phyloP scores from a whole-genome alignment of 352 stramenopile genomes.

The Pythium monospermum region DNA sequence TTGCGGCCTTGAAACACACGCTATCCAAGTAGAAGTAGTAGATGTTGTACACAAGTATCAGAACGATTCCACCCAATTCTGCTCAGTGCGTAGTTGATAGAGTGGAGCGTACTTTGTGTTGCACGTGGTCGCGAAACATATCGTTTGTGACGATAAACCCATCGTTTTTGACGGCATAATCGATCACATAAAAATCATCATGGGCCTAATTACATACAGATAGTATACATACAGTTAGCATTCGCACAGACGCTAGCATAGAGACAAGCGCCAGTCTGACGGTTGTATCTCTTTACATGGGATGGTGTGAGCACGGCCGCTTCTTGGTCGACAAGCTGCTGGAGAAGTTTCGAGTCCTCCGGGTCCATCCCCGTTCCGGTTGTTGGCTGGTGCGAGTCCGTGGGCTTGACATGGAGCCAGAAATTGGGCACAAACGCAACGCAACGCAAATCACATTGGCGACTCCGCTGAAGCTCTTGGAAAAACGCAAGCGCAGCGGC shows the following conservation, averaged over 20 bases:
- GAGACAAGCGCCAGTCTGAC: background rate
- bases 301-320: slow-evolving; percentile 74
- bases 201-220: slow-evolving; percentile 37
- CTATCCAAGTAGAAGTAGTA: slow-evolving; percentile 22
- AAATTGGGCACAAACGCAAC: slow-evolving; percentile 80
- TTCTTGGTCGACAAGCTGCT: slow-evolving; percentile 53
- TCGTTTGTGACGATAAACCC: slow-evolving; percentile 90
- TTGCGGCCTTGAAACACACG: slow-evolving; percentile 58
- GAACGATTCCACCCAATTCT: background rate
- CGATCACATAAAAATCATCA: slow-evolving; percentile 91
- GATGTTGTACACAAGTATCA: too few species aligned
- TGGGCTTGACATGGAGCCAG: slow-evolving; percentile 67
- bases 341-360: slow-evolving; percentile 44
- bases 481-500: slow-evolving; percentile 68
- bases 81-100: too few species aligned
- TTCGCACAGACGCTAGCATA: background rate
- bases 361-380: slow-evolving; percentile 42
- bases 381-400: slow-evolving; percentile 16
- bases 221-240: background rate
- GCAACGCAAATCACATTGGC: slow-evolving; percentile 43
- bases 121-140: slow-evolving; percentile 88
- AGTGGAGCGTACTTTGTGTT: slow-evolving; percentile 56
- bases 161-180: slow-evolving; percentile 85
- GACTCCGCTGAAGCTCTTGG: slow-evolving; percentile 23
- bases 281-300: slow-evolving; percentile 25